Base-by-base conservation (phyloP, 1,284 basidiomycete species). In the Ceratorhiza oryzae-sativae region DNA sequence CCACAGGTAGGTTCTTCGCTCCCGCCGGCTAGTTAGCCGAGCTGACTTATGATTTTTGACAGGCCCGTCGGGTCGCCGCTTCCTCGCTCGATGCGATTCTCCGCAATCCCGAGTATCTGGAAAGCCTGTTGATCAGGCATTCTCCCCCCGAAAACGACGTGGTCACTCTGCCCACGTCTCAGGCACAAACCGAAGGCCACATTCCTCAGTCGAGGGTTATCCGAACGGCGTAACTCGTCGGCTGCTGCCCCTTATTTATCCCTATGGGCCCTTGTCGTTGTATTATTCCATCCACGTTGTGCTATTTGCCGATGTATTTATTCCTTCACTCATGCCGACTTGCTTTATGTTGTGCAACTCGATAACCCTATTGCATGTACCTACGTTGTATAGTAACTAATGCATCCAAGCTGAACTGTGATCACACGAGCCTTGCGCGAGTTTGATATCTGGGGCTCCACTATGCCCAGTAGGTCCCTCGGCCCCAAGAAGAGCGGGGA, bases 181-280 rank as follows among this genome's bases (percentile, higher is more conserved):
- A 56, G 53, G 53, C 65, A 51, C 42, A 23, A 41, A 68, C 51
- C 65, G 65, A 68, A 3, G 92, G 92, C 78, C 86, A 86, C 3
- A 91, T 93, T 77, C 83, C 91, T 8, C 84, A 84, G 72, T 88
- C 88, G 74, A 87, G 89, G 46, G 53, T 36, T 42, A 58, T 42
- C 92, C 92, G 77, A 87, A 88, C 77, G 84, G 90, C 77, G 90
- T 92, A 77, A 78, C 88, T 85, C 18, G 20, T 25, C 46, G 18
- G 41, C 39, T 46, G 41, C 39, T 46, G 25, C 23, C 27, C 27
- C 23, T n/a, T 41, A 39, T 46, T 49, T 41, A 30, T n/a, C 30
- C n/a, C 13, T 34, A 39, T 39, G 34, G 34, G 10, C 39, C 55
- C 23, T 27, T 56, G 55, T 56, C 32, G 53, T 34, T 58, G 65